Percentiles rank a stretch among this genome's conserved stretches.
These are phyloP conservation scores for Dinochytrium kinnereticum DNA, from an alignment of 371 early-diverging fungal genomes.

Conservation along the genomic window DNA sequence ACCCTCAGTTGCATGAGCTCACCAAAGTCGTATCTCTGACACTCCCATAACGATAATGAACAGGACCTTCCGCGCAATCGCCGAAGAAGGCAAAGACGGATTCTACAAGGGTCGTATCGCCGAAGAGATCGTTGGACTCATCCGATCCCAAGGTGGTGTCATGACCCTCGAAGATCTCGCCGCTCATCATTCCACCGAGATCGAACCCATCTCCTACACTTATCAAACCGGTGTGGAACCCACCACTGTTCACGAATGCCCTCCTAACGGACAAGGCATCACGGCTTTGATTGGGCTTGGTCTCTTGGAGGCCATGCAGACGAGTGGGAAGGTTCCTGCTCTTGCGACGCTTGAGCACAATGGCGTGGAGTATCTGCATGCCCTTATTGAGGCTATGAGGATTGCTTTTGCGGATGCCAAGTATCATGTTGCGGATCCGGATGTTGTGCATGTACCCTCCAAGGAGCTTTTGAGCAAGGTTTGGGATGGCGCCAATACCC, in stretches of 20 bases:
- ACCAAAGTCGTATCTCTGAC: not conserved
- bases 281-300: constrained; percentile 73
- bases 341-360: constrained; percentile 54
- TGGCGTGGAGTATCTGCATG: constrained; percentile 69
- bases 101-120: constrained; percentile 87
- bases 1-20: not conserved
- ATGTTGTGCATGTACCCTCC: constrained; percentile 55
- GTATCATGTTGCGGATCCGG: constrained; percentile 73
- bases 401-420: constrained; percentile 80
- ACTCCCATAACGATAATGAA: constrained; percentile 34
- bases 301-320: constrained; percentile 62
- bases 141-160: constrained; percentile 70
- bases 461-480: constrained; percentile 61
- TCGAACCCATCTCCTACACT: constrained; percentile 69
- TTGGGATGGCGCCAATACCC: no score
- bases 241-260: constrained; percentile 70
- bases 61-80: constrained; percentile 68
- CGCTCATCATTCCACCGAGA: constrained; percentile 61
- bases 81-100: constrained; percentile 67
- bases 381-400: constrained; percentile 70
- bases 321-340: constrained; percentile 43
- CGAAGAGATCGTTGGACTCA: constrained; percentile 69
- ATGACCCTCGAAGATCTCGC: constrained; percentile 76
- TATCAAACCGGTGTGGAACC: constrained; percentile 58
- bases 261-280: constrained; percentile 79